Evolutionary conservation across 331 rosid species (phyloP).

Genomic region (Cydonia oblonga): DNA sequence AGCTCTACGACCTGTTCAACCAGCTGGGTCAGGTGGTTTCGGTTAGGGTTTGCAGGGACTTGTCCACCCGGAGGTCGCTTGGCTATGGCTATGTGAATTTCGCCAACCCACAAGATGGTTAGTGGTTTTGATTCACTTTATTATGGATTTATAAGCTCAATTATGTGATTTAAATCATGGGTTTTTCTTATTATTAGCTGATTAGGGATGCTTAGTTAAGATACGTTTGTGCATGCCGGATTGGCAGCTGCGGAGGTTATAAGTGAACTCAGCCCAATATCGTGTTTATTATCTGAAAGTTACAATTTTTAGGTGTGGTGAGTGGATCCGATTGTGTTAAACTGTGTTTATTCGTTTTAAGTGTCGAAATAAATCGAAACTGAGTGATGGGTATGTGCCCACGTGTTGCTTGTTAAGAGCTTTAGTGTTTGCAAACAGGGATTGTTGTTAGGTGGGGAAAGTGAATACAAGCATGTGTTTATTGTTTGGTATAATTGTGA

Average conservation of each 20-base stretch:
- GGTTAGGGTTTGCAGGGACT: conserved; percentile 97
- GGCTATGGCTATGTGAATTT: conserved; percentile 94
- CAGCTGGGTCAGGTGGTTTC: conserved; percentile 91
- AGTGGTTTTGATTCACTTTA: conserved; percentile 3
- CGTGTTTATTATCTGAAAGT: background rate
- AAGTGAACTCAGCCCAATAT: background rate
- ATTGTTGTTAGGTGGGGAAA: background rate
- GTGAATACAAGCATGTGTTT: background rate
- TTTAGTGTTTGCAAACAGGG: background rate
- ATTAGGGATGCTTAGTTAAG: background rate
- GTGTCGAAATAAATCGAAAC: background rate
- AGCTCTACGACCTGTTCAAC: conserved; percentile 81
- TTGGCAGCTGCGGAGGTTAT: background rate
- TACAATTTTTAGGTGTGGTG: background rate
- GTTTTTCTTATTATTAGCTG: background rate
- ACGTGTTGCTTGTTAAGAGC: background rate
- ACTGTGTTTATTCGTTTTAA: background rate
- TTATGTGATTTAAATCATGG: background rate
- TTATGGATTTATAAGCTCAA: background rate
- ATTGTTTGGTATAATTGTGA: background rate
- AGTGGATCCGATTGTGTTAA: background rate
- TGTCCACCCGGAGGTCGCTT: conserved; percentile 73
- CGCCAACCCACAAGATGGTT: conserved; percentile 71
- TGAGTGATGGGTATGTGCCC: background rate
- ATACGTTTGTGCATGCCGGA: background rate